Base-by-base conservation (phyloP, 257 asterid genomes). In the Nicotiana sylvestris region DNA sequence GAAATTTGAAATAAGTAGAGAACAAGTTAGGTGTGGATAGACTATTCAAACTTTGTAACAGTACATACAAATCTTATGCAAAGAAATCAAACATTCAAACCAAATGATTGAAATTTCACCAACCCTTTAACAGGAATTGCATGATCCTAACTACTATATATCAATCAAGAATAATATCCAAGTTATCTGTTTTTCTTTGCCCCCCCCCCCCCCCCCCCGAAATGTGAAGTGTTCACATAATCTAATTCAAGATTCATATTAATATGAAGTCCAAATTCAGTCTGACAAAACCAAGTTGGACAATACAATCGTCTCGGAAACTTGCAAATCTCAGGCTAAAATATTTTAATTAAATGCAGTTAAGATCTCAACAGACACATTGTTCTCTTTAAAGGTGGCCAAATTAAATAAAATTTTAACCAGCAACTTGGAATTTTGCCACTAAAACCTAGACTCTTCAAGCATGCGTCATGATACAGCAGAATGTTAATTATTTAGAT, bases 101-200 rank as follows among this genome's bases (percentile, higher is more conserved):
- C 83, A 87, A 90, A 89, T 90, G 95, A 92, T 90, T 83, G 85
- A 87, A 72, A 81, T 67, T 66, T 85, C 88, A 92, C 97, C 97
- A 91, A 89, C 91, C 55, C 85, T 81, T 56, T 82, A 87, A 87
- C 94, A 61, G 86, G 82, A 83, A 81, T 82, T 72, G 95, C 92
- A 88, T 92, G 95, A 88, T 80, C 85, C 81, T 69, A 76, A 79
- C 86, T 60, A 82, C 85, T 81, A 33, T 56, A 33, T 46, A 84
- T 69, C 46, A 32, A 65, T 17, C 43, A 74, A 72, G 17, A 62
- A 66, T 35, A 64, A 3, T 29, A 43, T 49, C 33, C 27, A 46
- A 62, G 39, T 15, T 35, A 30, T 4, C 8, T 53, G 12, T 15
- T 15, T 29, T n/a, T 3, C 64, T 43, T 30, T 18, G 29, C 58